These are phyloP conservation scores for Paramecium tetraurelia DNA, from an alignment of 73 alveolate genomes.

Conservation along the genomic window DNA sequence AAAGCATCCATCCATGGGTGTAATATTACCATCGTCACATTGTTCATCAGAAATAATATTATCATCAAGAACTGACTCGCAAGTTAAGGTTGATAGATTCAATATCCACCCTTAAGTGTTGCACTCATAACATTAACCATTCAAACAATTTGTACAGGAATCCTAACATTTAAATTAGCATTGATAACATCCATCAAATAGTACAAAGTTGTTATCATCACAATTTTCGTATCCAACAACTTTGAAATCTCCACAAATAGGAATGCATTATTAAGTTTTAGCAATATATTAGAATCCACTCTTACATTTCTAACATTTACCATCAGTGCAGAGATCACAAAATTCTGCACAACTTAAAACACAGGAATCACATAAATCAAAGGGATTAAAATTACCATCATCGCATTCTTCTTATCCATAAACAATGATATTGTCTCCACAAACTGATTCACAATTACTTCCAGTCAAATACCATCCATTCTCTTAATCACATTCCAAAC, in stretches of 20 bases:
- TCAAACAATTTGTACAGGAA: neutral
- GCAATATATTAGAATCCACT: neutral
- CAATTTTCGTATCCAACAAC: neutral
- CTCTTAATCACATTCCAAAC: neutral
- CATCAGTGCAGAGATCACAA: neutral
- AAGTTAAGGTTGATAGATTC: neutral
- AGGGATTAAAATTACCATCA: neutral
- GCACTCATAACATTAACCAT: neutral
- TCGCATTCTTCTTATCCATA: neutral
- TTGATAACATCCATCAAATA: neutral
- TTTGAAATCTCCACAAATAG: neutral
- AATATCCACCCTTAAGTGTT: neutral
- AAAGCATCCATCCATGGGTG: slow-evolving; percentile 44
- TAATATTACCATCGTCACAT: slow-evolving; percentile 66
- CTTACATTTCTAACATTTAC: neutral
- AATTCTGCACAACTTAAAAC: neutral
- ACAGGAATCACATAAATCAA: neutral
- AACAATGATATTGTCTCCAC: neutral
- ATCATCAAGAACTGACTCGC: neutral
- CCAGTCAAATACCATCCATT: neutral
- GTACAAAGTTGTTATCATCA: neutral
- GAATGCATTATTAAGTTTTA: neutral
- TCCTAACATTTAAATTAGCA: neutral
- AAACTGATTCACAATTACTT: neutral
- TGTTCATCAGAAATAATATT: neutral